Conservation (phyloP, 192 early-diverging fungal genomes). For the Gaertneriomyces sp. region DNA sequence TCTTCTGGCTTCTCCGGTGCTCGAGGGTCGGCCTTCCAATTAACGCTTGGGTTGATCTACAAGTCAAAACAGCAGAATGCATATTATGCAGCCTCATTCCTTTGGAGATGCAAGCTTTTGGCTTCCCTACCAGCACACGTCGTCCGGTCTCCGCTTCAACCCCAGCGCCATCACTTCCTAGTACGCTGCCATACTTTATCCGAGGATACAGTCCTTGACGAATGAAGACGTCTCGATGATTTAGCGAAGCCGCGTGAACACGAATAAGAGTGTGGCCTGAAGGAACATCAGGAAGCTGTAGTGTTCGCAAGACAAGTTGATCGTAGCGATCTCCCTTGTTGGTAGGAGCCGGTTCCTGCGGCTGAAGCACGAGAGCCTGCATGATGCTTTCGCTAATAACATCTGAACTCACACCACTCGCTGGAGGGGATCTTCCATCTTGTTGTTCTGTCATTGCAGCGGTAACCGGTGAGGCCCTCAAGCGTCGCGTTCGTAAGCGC, state of each 20-base stretch:
- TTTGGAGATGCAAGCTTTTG: no score
- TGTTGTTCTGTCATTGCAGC: no score
- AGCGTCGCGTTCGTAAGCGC: no score
- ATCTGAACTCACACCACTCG: no score
- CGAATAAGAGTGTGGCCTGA: constrained; percentile 17
- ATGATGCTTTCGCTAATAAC: constrained; percentile 1
- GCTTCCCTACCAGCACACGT: constrained; percentile 17
- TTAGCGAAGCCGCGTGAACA: constrained; percentile 37
- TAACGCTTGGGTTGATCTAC: constrained; percentile 49
- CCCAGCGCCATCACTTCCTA: constrained; percentile 60
- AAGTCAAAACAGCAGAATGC: constrained; percentile 7
- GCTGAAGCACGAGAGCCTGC: constrained; percentile 7
- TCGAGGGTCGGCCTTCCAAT: constrained; percentile 52
- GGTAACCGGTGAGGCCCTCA: no score
- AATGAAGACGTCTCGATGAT: constrained; percentile 51
- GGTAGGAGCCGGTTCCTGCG: background rate
- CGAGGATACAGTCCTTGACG: constrained; percentile 55
- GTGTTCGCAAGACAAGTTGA: background rate
- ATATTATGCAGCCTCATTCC: background rate
- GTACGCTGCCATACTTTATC: constrained; percentile 47
- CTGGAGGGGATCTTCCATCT: no score
- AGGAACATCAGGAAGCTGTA: constrained; percentile 3
- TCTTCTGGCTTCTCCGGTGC: constrained; percentile 51
- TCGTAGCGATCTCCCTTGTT: constrained; percentile 2
- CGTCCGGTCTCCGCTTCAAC: constrained; percentile 35